Conservation (phyloP, 169 alveolate genomes). For the Plasmodium sp. region DNA sequence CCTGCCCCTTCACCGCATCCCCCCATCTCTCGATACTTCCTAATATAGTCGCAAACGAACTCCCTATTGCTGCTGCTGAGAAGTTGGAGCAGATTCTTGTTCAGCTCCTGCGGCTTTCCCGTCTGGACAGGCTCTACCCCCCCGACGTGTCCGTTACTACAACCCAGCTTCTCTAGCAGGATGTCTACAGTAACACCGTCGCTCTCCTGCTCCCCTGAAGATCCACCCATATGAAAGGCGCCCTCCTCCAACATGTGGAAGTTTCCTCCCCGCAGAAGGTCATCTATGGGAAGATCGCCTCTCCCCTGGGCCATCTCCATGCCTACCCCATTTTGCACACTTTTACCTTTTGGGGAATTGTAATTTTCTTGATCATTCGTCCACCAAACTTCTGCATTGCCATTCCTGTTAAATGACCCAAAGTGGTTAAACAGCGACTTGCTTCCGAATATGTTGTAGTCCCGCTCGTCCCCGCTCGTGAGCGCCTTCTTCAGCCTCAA, state of each 20-base stretch:
- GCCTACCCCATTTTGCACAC: neutral
- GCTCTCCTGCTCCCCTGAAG: neutral
- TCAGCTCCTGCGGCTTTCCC: neutral
- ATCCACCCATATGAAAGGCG: neutral
- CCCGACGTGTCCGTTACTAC: neutral
- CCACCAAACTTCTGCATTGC: neutral
- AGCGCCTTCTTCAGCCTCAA: conserved; percentile 33
- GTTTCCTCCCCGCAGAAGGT: neutral
- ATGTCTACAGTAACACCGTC: neutral
- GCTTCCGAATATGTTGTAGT: conserved; percentile 9
- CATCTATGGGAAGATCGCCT: neutral
- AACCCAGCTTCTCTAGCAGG: neutral
- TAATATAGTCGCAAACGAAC: neutral
- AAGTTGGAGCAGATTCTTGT: neutral
- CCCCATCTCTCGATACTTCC: neutral
- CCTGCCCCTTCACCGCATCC: neutral
- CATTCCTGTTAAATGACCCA: conserved; percentile 28
- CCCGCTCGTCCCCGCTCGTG: neutral
- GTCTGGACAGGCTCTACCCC: neutral
- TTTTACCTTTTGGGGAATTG: neutral
- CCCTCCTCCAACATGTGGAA: neutral
- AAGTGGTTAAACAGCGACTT: conserved; percentile 4
- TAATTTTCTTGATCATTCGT: conserved; percentile 3
- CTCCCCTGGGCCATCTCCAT: neutral
- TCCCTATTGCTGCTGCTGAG: neutral